Evolutionary conservation across 2,329 filamentous ascomycete genomes (phyloP), one percentile per base, ranked within the genome.

Genomic region (Metarhizium sp.): DNA sequence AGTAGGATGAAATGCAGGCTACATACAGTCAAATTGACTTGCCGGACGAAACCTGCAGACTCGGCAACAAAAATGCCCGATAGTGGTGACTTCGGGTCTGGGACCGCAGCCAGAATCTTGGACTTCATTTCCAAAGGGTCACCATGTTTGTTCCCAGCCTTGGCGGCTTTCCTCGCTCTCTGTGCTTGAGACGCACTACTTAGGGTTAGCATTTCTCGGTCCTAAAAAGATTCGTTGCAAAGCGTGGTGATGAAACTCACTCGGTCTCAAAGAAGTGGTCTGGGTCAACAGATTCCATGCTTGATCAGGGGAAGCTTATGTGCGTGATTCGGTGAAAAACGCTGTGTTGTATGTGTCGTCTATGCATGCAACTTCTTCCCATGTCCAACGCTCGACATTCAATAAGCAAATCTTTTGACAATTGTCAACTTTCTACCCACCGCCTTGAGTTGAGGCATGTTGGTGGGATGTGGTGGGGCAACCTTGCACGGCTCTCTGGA

Each of bases 221-320:
- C 25, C 2, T 16, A n/a, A 18, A 14, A 40, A 60, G 59, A 46
- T 58, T 57, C 65, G 67, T 52, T 6, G 45, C 25, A 30, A 8
- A 20, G 7, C 25, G 20, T 48, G n/a, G 13, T 48, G 25, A 46
- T 34, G 14, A 29, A 29, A 69, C 85, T 72, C 74, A 94, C 90
- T 92, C 88, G 34, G 91, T 95, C 71, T 96, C 89, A 67, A 97
- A 97, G 76, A 95, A 97, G 67, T 94, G 84, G 34, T 87, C 85
- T 52, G 85, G 80, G 66, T 95, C 82, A 52, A 81, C 79, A 32
- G 88, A 87, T 59, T 83, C 86, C 59, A 57, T 56, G 59, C 43
- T 13, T 32, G n/a, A 13, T 46, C 42, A 43, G 36, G 3, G 25
- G 25, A 32, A 48, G 13, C 20, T 16, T 29, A 11, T 49, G 18